Evolutionary conservation across 2,329 filamentous ascomycete genomes (phyloP).

Genomic region (Cladophialophora immunda): DNA sequence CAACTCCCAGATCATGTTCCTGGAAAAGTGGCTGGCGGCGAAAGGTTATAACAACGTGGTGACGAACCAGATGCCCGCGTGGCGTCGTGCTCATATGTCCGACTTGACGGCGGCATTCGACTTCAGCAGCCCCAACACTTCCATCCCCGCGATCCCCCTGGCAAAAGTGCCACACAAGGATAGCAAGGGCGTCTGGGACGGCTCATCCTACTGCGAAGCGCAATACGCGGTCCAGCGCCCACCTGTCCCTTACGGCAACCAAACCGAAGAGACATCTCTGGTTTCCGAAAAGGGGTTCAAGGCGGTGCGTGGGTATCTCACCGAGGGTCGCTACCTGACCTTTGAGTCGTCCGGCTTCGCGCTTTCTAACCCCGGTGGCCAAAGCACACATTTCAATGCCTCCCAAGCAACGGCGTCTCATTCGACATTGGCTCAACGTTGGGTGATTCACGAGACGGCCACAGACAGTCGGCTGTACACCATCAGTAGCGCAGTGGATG

Average conservation of each 20-base stretch:
- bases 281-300: slow-evolving; percentile 65
- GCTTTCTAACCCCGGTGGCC: slow-evolving; percentile 48
- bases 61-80: slow-evolving; percentile 56
- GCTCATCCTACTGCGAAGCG: slow-evolving; percentile 56
- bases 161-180: slow-evolving; percentile 55
- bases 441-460: slow-evolving; percentile 58
- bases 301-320: slow-evolving; percentile 59
- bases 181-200: slow-evolving; percentile 54
- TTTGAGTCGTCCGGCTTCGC: slow-evolving; percentile 59
- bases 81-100: slow-evolving; percentile 59
- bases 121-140: slow-evolving; percentile 58
- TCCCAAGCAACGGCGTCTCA: slow-evolving; percentile 48
- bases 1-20: slow-evolving; percentile 64
- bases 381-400: slow-evolving; percentile 35
- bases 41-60: slow-evolving; percentile 52
- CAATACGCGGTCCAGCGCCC: slow-evolving; percentile 51
- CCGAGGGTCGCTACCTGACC: slow-evolving; percentile 64
- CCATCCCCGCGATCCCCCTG: slow-evolving; percentile 57
- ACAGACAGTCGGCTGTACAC: slow-evolving; percentile 49
- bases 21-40: slow-evolving; percentile 60
- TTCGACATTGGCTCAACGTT: slow-evolving; percentile 55
- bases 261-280: slow-evolving; percentile 49
- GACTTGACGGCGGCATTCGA: slow-evolving; percentile 59
- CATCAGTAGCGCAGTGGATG: slow-evolving; percentile 54
- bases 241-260: slow-evolving; percentile 58